phyloP scores from a whole-genome alignment of 2,329 filamentous ascomycete genomes.

The Fusarium kyushuense region DNA sequence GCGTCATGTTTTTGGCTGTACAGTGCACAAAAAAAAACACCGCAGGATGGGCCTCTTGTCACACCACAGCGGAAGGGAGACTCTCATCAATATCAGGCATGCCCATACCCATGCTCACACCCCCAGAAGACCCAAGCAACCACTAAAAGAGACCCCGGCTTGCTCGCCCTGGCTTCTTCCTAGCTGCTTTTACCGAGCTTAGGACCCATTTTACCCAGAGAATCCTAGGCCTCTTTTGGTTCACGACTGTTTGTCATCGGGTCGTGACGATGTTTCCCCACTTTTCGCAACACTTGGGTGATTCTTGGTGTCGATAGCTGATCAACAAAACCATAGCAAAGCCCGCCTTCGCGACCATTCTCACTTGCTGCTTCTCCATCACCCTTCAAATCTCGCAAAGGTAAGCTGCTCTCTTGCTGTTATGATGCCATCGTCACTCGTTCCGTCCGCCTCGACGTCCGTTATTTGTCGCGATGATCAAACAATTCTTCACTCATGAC shows the following conservation, averaged over 20 bases:
- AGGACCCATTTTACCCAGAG: conserved; percentile 27
- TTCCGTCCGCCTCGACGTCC: conserved; percentile 12
- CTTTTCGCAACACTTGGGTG: conserved; percentile 46
- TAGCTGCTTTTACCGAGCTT: conserved; percentile 24
- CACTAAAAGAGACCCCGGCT: conserved; percentile 33
- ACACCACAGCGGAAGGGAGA: conserved; percentile 4
- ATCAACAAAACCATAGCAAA: conserved; percentile 50
- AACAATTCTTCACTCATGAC: conserved; percentile 27
- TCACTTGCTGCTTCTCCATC: conserved; percentile 48
- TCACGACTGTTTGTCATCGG: conserved; percentile 40
- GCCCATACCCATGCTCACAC: conserved; percentile 7
- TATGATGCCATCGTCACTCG: conserved; percentile 11
- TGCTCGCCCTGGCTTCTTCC: conserved; percentile 19
- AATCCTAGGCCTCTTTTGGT: conserved; percentile 25
- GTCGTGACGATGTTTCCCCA: conserved; percentile 47
- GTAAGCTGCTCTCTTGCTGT: conserved; percentile 33
- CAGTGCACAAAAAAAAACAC: conserved; percentile 34
- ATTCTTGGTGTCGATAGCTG: conserved; percentile 43
- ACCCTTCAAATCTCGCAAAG: conserved; percentile 49
- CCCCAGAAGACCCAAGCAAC: conserved; percentile 20
- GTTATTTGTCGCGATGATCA: conserved; percentile 15
- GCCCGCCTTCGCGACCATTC: conserved; percentile 47
- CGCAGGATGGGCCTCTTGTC: conserved; percentile 16
- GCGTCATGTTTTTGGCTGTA: conserved; percentile 18
- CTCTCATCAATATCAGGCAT: conserved; percentile 2